Evolutionary conservation across 768 basidiomycete genomes (phyloP).

Genomic region (Tulasnella calospora): DNA sequence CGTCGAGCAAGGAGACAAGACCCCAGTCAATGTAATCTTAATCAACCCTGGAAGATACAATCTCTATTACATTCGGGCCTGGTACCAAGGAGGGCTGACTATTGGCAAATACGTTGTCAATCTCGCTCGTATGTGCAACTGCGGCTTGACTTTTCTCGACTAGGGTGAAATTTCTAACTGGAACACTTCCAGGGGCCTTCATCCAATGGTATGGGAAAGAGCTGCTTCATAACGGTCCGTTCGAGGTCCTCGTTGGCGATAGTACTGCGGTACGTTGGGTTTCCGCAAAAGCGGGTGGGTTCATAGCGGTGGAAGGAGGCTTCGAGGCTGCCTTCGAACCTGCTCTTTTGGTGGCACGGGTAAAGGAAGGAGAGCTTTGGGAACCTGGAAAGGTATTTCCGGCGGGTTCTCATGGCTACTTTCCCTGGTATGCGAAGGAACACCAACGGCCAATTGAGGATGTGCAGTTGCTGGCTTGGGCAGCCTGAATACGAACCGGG

Average conservation of each 20-base stretch:
- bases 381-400: neutral
- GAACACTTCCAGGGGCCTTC: neutral
- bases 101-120: neutral
- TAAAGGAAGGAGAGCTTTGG: neutral
- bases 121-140: neutral
- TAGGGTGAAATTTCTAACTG: neutral
- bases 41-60: neutral
- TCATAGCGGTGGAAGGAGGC: neutral
- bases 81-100: neutral
- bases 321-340: neutral
- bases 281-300: neutral
- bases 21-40: neutral
- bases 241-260: neutral
- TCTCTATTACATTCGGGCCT: neutral
- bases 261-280: neutral
- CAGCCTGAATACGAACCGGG: neutral
- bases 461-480: neutral
- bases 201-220: neutral
- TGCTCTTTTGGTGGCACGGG: neutral
- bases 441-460: neutral
- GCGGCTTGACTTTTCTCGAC: neutral
- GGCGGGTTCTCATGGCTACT: neutral
- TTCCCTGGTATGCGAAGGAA: neutral
- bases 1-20: neutral
- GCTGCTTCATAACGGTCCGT: neutral